Evolutionary conservation across 345 rosid genomes (phyloP).

Genomic region (Ricinus communis): DNA sequence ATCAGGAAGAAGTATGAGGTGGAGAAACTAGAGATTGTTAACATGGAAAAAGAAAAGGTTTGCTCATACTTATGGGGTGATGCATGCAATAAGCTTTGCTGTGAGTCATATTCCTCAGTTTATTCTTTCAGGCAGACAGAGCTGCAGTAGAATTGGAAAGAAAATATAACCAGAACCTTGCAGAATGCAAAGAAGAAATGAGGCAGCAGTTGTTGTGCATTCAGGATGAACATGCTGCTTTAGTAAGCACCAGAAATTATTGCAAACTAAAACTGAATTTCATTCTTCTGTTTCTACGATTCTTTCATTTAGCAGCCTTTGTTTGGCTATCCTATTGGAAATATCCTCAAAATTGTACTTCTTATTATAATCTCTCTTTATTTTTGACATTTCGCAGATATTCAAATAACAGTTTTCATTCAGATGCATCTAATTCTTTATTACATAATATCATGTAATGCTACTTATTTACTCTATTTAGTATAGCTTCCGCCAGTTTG

Average conservation of each 20-base stretch:
- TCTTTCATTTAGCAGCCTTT: not conserved
- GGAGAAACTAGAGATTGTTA: conserved; percentile 68
- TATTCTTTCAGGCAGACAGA: conserved; percentile 55
- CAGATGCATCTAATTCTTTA: not conserved
- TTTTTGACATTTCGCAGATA: conserved; percentile 5
- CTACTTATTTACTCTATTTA: not conserved
- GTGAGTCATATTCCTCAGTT: conserved; percentile 27
- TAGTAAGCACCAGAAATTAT: conserved; percentile 41
- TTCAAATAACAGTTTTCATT: not conserved
- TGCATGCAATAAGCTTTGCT: conserved; percentile 10
- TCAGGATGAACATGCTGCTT: conserved; percentile 70
- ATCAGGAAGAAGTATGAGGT: conserved; percentile 78
- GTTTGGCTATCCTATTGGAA: not conserved
- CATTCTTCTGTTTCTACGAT: not conserved
- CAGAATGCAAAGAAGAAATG: conserved; percentile 58
- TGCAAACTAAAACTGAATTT: conserved; percentile 23
- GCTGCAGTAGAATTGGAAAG: conserved; percentile 47
- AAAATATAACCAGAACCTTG: conserved; percentile 52
- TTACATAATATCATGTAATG: not conserved
- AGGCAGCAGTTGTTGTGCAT: conserved; percentile 41
- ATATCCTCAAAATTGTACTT: not conserved
- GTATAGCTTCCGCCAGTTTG: not conserved
- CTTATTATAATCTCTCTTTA: not conserved
- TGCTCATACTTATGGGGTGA: conserved; percentile 16
- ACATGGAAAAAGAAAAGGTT: conserved; percentile 68